Evolutionary conservation across 192 early-diverging fungal genomes (phyloP), one percentile per base, ranked within the genome.

Genomic region (Entophlyctis luteolus): DNA sequence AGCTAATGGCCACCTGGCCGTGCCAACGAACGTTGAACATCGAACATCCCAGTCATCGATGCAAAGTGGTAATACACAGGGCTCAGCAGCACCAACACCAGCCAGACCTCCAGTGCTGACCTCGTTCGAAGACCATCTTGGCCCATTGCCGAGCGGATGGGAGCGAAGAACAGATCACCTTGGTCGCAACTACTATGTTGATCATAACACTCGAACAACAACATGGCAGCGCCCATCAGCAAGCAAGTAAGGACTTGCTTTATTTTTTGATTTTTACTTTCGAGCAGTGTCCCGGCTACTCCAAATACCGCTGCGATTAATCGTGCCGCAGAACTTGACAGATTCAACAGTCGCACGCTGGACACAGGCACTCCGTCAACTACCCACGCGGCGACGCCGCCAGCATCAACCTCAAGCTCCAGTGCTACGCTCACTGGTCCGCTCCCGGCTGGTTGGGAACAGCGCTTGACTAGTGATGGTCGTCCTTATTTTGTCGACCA

Each of bases 401-500:
- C n/a, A n/a, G n/a, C n/a, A n/a, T n/a, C n/a, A n/a, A 57, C 75
- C 20, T 31, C 72, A 27, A 66, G 49, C 20, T 57, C 79, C 2
- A 60, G 72, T 14, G 63, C 79, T 22, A 31, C 67, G 37, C 36
- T 69, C 3, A 87, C 88, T 52, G 93, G 92, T 1, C 87, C 91
- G 27, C 74, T 94, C 55, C 94, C 94, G 23, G 82, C 89, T 45
- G 78, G 78, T n/a, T 77, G 75, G 78, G 77, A 80, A 54, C 75
- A 80, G 49, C 53, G 77, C 4, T 71, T 68, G 60, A 79, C 79
- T 12, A 72, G 74, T 4, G 88, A 88, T 52, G 96, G 93, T 14
- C 74, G 92, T 8, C 87, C 96, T 20, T 99, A 97, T 79, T 99
- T 96, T 87, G 94, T 99, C 14, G 94, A 99, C 75, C 96, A 99